Evolutionary conservation across 176 grass and related monocot species (phyloP).

Genomic region (Panicum miliaceum): DNA sequence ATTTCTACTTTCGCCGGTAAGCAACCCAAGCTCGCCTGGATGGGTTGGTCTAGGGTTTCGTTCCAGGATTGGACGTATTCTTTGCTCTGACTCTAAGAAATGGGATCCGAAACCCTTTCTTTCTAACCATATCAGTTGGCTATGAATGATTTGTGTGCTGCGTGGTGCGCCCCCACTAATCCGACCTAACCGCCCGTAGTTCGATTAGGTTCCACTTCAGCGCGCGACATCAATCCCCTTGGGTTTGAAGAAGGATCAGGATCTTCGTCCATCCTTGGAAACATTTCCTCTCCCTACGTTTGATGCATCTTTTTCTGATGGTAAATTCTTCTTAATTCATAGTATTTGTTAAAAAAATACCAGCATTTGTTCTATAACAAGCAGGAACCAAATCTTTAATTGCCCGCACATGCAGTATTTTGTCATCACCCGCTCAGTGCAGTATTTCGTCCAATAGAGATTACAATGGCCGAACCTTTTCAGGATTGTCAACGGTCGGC

Average conservation of each 20-base stretch:
- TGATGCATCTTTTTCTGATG: background rate
- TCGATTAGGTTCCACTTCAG: too few relatives aligned
- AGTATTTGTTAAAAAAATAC: background rate
- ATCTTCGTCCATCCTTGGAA: too few relatives aligned
- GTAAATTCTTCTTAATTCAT: background rate
- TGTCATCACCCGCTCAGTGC: background rate
- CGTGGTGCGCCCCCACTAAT: background rate
- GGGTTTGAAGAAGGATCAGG: background rate
- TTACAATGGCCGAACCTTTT: background rate
- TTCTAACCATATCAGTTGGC: background rate
- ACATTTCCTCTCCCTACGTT: background rate
- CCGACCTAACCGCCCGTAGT: background rate
- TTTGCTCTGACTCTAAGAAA: too few relatives aligned
- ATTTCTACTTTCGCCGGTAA: background rate
- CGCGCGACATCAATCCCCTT: background rate
- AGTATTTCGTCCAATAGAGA: background rate
- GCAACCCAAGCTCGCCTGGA: background rate
- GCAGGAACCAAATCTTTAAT: background rate
- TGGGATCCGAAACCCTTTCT: background rate
- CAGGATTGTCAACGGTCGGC: background rate
- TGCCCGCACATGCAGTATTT: background rate
- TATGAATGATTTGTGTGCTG: background rate
- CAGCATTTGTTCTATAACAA: background rate
- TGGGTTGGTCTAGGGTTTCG: slow-evolving; percentile 14
- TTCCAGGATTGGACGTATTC: background rate